These are phyloP conservation scores for Kazachstania kunashirensis DNA, from an alignment of 805 yeast species.

Conservation along the genomic window DNA sequence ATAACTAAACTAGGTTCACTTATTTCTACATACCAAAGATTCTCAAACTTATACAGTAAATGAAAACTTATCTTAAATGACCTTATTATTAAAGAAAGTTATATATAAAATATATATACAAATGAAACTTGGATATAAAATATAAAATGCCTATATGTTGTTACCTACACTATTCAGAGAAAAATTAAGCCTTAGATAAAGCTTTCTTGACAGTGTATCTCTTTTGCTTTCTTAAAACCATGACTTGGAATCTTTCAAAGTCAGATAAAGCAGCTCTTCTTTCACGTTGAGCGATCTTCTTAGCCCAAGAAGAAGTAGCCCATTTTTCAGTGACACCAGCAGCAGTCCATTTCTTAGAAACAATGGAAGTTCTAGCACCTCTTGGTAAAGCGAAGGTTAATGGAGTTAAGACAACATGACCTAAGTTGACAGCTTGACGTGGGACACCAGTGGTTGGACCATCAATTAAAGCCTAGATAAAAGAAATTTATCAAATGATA, in stretches of 20 bases:
- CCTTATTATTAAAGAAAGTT: conserved; percentile 4
- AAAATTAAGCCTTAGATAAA: conserved; percentile 80
- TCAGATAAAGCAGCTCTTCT: conserved; percentile 87
- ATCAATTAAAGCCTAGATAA: conserved; percentile 79
- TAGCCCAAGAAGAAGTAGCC: conserved; percentile 92
- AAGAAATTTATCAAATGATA: conserved; percentile 1
- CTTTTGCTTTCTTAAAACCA: conserved; percentile 95
- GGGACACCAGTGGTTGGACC: conserved; percentile 85
- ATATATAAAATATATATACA: conserved; percentile 6
- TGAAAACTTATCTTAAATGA: conserved; percentile 1
- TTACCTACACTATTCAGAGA: conserved; percentile 1
- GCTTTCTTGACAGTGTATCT: conserved; percentile 91
- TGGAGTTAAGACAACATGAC: conserved; percentile 86
- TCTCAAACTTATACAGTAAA: not conserved
- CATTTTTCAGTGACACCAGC: conserved; percentile 82
- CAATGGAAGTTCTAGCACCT: conserved; percentile 80
- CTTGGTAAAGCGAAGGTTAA: conserved; percentile 83
- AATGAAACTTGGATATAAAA: conserved; percentile 4
- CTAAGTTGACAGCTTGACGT: conserved; percentile 85
- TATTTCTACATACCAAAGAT: too few relatives aligned
- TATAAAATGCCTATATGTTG: conserved; percentile 5
- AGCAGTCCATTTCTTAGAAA: conserved; percentile 88
- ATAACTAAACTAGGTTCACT: too few relatives aligned
- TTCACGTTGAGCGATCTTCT: conserved; percentile 91
- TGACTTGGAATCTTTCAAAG: conserved; percentile 98